A percentile compares a stretch with the other conserved stretches of the same genome.
Evolutionary conservation across 345 rosid genomes (phyloP).

Genomic region (Brassica nigra): DNA sequence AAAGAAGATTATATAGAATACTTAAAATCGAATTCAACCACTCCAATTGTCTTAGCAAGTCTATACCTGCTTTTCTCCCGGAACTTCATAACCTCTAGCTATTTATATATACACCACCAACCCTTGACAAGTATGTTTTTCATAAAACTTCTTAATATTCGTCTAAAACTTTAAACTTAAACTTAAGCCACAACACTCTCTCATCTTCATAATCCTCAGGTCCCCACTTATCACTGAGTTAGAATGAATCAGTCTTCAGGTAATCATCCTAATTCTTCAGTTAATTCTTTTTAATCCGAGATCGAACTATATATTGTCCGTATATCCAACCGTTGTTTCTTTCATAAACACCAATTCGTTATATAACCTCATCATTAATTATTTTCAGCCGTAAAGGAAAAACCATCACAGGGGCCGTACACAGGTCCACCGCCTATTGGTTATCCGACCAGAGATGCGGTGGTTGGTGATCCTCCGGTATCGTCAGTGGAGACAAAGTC

Average conservation of each 20-base stretch:
- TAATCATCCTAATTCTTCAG: background rate
- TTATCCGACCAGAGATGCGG: slow-evolving; percentile 51
- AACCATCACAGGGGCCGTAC: slow-evolving; percentile 38
- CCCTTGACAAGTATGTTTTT: background rate
- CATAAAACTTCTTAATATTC: background rate
- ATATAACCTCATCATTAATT: background rate
- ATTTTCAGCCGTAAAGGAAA: slow-evolving; percentile 28
- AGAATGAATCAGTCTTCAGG: slow-evolving; percentile 44
- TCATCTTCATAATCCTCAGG: slow-evolving; percentile 12
- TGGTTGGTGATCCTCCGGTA: slow-evolving; percentile 26
- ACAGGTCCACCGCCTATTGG: slow-evolving; percentile 58
- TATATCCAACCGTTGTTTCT: background rate
- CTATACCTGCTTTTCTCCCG: background rate
- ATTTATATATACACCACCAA: background rate
- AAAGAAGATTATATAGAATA: background rate
- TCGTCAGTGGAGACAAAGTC: slow-evolving; percentile 53
- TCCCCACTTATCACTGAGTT: slow-evolving; percentile 1
- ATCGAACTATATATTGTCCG: background rate
- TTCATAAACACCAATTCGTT: background rate
- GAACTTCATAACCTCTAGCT: background rate
- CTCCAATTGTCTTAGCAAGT: slow-evolving; percentile 24
- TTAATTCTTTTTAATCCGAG: background rate
- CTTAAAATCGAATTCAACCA: slow-evolving; percentile 27
- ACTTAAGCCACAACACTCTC: slow-evolving; percentile 4
- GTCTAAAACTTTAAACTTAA: slow-evolving; percentile 15